phyloP scores from a whole-genome alignment of 2,329 filamentous ascomycete genomes.

The Botrytis deweyae region DNA sequence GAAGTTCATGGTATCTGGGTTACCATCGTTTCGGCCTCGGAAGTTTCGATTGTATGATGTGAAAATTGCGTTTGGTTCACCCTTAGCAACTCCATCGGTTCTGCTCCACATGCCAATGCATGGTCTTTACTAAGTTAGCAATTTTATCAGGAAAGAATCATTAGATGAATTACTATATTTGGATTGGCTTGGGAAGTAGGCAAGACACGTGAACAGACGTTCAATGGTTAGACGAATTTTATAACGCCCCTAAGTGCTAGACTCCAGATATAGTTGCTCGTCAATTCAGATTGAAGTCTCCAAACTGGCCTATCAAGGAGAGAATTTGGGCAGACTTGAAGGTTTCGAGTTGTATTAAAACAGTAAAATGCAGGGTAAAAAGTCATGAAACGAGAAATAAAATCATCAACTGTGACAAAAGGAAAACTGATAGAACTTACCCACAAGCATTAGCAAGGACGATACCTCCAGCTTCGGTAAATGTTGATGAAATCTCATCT shows the following conservation, averaged over 20 bases:
- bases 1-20: conserved; percentile 98
- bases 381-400: background rate
- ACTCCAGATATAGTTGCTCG: background rate
- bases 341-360: background rate
- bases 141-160: background rate
- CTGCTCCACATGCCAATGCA: conserved; percentile 96
- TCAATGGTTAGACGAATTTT: background rate
- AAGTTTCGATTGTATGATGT: conserved; percentile 99
- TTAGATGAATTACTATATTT: background rate
- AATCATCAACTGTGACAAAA: background rate
- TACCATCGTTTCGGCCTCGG: conserved; percentile 93
- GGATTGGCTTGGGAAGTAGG: background rate
- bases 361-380: background rate
- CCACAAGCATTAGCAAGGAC: conserved; percentile 94
- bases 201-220: background rate
- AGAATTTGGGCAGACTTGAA: background rate
- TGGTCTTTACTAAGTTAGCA: conserved; percentile 13
- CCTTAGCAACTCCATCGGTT: conserved; percentile 80
- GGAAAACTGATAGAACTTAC: conserved; percentile 4
- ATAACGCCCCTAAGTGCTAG: background rate
- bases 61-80: conserved; percentile 88
- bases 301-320: background rate
- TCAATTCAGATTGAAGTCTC: background rate
- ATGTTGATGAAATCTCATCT: conserved; percentile 82
- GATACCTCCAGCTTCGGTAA: conserved; percentile 81